Conservation (phyloP, 805 yeast genomes). For the Candida yuanshanica region DNA sequence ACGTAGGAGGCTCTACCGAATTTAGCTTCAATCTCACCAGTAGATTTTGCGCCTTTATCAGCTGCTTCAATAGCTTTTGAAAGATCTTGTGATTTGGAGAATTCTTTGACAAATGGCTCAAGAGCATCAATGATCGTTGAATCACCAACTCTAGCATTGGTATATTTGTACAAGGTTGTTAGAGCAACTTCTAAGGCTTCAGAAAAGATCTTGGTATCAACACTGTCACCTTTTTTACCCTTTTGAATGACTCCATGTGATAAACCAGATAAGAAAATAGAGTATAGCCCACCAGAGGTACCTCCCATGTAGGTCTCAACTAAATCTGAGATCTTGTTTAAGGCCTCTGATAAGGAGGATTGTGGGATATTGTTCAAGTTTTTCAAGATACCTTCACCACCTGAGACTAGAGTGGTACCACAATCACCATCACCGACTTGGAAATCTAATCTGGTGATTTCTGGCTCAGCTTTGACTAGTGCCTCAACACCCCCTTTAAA, state of each 20-base stretch:
- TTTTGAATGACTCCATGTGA: constrained; percentile 42
- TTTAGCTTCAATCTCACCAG: constrained; percentile 71
- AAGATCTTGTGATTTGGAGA: constrained; percentile 46
- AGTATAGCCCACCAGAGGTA: constrained; percentile 90
- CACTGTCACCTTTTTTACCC: constrained; percentile 25
- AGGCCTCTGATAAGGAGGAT: constrained; percentile 42
- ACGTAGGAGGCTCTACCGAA: constrained; percentile 95
- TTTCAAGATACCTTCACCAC: constrained; percentile 65
- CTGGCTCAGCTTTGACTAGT: constrained; percentile 65
- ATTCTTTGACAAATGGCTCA: constrained; percentile 74
- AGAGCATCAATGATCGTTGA: constrained; percentile 85
- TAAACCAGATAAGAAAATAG: constrained; percentile 77
- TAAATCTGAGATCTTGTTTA: constrained; percentile 70
- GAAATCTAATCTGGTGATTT: constrained; percentile 79
- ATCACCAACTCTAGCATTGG: constrained; percentile 85
- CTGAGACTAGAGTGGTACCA: constrained; percentile 83
- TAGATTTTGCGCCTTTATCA: constrained; percentile 65
- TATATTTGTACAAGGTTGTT: constrained; percentile 73
- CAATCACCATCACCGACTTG: constrained; percentile 97
- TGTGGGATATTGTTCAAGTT: constrained; percentile 41
- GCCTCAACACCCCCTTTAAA: constrained; percentile 45
- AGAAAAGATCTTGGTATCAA: constrained; percentile 32
- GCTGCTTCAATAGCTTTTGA: constrained; percentile 64
- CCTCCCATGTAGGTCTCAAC: constrained; percentile 97
- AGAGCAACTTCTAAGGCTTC: constrained; percentile 53